A percentile compares a stretch with the other conserved stretches of the same genome.
These are phyloP conservation scores for Colletotrichum lindemuthianum DNA, from an alignment of 2,329 filamentous ascomycete genomes.

Conservation along the genomic window DNA sequence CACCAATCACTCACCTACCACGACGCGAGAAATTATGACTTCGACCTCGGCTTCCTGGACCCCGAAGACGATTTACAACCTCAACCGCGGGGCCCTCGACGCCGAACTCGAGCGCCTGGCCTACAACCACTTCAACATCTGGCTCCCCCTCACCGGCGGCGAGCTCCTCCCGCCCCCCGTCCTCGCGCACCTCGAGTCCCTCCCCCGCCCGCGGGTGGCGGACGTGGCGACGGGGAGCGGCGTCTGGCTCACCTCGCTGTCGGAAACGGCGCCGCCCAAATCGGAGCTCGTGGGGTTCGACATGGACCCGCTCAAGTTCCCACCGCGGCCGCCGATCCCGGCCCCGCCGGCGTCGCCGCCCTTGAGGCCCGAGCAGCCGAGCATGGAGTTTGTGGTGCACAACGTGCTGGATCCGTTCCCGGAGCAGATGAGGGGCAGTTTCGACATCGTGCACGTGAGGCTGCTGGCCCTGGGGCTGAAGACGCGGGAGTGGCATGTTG, in stretches of 20 bases:
- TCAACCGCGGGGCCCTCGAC: constrained; percentile 26
- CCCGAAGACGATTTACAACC: constrained; percentile 16
- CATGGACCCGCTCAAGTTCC: constrained; percentile 37
- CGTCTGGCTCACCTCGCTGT: constrained; percentile 38
- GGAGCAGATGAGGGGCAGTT: constrained; percentile 21
- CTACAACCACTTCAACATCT: constrained; percentile 32
- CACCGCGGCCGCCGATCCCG: constrained; percentile 12
- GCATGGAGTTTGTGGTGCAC: constrained; percentile 27
- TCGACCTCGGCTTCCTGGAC: constrained; percentile 10
- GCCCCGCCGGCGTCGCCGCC: constrained; percentile 17
- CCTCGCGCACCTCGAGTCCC: constrained; percentile 1
- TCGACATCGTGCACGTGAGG: constrained; percentile 38
- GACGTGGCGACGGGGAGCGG: constrained; percentile 39
- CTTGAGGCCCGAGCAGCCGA: constrained; percentile 19
- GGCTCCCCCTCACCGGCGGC: constrained; percentile 23
- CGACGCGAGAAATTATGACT: background rate
- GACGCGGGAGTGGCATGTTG: constrained; percentile 34
- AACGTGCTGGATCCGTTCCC: constrained; percentile 35
- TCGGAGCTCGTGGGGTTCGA: constrained; percentile 38
- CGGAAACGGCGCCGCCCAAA: constrained; percentile 10
- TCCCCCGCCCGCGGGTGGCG: constrained; percentile 29
- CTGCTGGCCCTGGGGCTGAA: constrained; percentile 34
- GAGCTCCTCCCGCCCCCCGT: constrained; percentile 23
- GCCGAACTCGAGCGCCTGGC: constrained; percentile 28
- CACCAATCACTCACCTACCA: background rate